Evolutionary conservation across 108 stramenopile genomes (phyloP).

Genomic region (Mediolabrus comicus): DNA sequence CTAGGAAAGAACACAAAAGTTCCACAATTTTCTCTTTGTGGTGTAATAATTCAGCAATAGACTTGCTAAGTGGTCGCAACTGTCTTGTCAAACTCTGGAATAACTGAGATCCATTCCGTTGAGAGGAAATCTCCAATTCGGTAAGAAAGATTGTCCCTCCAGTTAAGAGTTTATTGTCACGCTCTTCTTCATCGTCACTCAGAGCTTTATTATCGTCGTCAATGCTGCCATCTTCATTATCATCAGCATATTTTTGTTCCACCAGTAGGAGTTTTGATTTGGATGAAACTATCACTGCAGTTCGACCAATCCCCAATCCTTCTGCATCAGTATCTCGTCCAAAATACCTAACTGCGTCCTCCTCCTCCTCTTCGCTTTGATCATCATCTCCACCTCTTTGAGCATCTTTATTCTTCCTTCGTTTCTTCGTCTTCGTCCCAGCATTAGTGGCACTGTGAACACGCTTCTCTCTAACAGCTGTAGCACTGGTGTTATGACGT

Average conservation of each 20-base stretch:
- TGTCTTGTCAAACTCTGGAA: conserved; percentile 65
- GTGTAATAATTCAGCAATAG: conserved; percentile 80
- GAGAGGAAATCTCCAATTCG: conserved; percentile 75
- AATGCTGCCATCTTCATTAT: conserved; percentile 9
- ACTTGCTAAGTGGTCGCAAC: conserved; percentile 69
- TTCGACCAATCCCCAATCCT: conserved; percentile 39
- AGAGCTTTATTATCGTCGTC: conserved; percentile 4
- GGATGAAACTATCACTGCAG: conserved; percentile 37
- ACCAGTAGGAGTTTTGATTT: conserved; percentile 8
- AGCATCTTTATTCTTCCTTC: conserved; percentile 8
- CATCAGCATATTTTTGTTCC: background rate
- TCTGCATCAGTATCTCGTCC: conserved; percentile 45
- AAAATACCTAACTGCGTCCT: conserved; percentile 25
- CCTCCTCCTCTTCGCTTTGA: conserved; percentile 9
- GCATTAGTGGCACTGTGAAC: conserved; percentile 56
- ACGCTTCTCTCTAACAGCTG: conserved; percentile 65
- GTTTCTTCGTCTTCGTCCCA: conserved; percentile 29
- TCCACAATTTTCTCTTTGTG: conserved; percentile 68
- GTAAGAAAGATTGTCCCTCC: conserved; percentile 60
- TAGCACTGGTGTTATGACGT: conserved; percentile 59
- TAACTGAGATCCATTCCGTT: conserved; percentile 80
- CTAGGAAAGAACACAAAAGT: conserved; percentile 57
- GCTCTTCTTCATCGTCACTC: conserved; percentile 32
- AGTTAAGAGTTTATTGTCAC: conserved; percentile 23
- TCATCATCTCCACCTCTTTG: background rate